A percentile compares a stretch with the other conserved stretches of the same genome.
phyloP scores from a whole-genome alignment of 129 eudicot genomes.

The Escallonia rubra region DNA sequence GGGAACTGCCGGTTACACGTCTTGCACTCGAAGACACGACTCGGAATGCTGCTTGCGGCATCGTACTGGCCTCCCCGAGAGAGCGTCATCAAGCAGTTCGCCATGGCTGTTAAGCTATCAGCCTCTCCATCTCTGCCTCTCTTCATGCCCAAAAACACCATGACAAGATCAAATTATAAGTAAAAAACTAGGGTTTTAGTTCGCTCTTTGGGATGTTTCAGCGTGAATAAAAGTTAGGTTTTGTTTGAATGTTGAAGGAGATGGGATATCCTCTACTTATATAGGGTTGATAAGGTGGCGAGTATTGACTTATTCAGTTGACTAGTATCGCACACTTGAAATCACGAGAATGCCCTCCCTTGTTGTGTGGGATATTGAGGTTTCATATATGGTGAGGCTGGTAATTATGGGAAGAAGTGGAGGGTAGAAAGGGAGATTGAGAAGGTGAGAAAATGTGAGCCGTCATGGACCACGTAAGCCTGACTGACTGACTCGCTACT shows the following conservation, averaged over 20 bases:
- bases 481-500: conserved; percentile 32
- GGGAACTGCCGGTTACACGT: conserved; percentile 78
- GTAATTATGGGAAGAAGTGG: neutral
- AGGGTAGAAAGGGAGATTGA: neutral
- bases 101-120: conserved; percentile 46
- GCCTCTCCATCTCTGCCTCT: conserved; percentile 46
- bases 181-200: neutral
- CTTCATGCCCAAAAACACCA: conserved; percentile 39
- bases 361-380: neutral
- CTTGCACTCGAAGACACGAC: conserved; percentile 68
- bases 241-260: conserved; percentile 4
- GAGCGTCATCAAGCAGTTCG: conserved; percentile 57
- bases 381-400: neutral
- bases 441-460: neutral
- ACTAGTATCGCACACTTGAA: conserved; percentile 4
- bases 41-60: neutral
- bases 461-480: conserved; percentile 32
- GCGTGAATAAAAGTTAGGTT: conserved; percentile 1
- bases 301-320: conserved; percentile 36
- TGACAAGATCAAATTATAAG: neutral
- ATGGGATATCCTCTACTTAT: conserved; percentile 20
- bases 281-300: conserved; percentile 14
- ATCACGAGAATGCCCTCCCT: conserved; percentile 27
- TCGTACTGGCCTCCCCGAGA: conserved; percentile 25
- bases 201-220: conserved; percentile 3